Conservation (phyloP, 2,329 filamentous ascomycete genomes). For the Phaeomoniella chlamydospora region DNA sequence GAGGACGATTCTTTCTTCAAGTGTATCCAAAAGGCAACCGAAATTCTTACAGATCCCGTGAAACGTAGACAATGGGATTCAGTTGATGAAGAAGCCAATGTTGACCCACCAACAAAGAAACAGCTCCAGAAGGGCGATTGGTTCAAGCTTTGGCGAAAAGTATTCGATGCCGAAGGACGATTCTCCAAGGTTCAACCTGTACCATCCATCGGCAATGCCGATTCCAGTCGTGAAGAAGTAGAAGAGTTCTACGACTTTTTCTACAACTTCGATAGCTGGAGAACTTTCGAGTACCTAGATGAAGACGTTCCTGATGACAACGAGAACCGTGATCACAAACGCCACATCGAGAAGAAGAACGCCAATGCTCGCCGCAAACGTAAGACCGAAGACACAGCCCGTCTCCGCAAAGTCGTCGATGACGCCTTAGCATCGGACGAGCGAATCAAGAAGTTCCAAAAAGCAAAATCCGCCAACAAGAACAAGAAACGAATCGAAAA, state of each 20-base stretch:
- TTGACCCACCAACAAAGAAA: conserved; percentile 88
- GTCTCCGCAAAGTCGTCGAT: conserved; percentile 80
- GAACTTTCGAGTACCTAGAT: conserved; percentile 93
- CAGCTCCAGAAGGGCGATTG: conserved; percentile 69
- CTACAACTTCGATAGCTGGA: conserved; percentile 99
- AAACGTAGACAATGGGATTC: conserved; percentile 94
- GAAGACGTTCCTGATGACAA: conserved; percentile 98
- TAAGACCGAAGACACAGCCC: conserved; percentile 93
- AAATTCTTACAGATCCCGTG: conserved; percentile 79
- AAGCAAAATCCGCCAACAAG: conserved; percentile 83
- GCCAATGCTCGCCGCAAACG: conserved; percentile 95
- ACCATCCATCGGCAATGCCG: conserved; percentile 69
- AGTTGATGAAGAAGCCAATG: conserved; percentile 84
- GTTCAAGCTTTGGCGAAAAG: conserved; percentile 85
- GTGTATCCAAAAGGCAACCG: conserved; percentile 97
- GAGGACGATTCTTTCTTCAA: conserved; percentile 97
- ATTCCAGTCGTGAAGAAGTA: conserved; percentile 76
- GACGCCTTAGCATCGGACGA: conserved; percentile 73
- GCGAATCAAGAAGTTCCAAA: conserved; percentile 93
- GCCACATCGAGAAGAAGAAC: conserved; percentile 97
- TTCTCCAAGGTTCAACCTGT: conserved; percentile 90
- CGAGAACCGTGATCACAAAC: conserved; percentile 97
- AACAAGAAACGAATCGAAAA: conserved; percentile 87
- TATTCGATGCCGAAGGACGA: conserved; percentile 82
- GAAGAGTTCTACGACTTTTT: conserved; percentile 99